A percentile compares a stretch with the other conserved stretches of the same genome.
These are phyloP conservation scores for Xylaria venustula DNA, from an alignment of 495 filamentous ascomycete species.

Conservation along the genomic window DNA sequence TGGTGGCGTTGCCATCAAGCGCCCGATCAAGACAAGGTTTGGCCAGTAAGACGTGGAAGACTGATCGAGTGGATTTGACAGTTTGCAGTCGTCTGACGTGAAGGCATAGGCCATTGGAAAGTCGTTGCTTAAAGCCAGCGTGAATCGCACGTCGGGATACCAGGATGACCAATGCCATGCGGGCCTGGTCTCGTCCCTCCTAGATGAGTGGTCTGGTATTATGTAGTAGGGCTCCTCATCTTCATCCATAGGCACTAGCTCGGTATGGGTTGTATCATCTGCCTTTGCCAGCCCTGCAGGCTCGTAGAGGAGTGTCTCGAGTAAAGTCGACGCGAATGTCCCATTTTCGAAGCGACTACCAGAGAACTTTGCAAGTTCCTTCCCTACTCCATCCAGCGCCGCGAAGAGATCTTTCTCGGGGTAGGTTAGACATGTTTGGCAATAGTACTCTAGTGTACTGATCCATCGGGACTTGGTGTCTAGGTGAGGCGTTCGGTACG, in stretches of 20 bases:
- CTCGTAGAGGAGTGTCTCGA: not conserved
- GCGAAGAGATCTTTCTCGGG: not conserved
- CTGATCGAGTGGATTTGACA: not conserved
- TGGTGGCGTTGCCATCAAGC: not conserved
- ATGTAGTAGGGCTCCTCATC: no score
- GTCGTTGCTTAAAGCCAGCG: not conserved
- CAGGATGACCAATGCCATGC: not conserved
- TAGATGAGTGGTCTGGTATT: no score
- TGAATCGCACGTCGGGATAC: not conserved
- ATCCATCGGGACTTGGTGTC: not conserved
- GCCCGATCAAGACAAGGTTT: not conserved
- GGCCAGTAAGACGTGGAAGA: not conserved
- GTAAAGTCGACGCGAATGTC: not conserved
- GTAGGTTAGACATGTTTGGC: not conserved
- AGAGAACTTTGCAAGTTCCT: not conserved
- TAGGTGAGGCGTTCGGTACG: no score
- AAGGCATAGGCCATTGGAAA: not conserved
- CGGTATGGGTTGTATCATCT: no score
- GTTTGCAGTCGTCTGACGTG: not conserved
- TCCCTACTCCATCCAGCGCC: not conserved
- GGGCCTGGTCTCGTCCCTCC: not conserved
- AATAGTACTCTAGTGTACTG: not conserved
- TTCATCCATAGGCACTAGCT: rapidly evolving
- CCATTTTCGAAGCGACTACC: not conserved
- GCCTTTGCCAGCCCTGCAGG: no score